These are phyloP conservation scores for Backusella luteola DNA, from an alignment of 192 early-diverging fungal species.

Conservation along the genomic window DNA sequence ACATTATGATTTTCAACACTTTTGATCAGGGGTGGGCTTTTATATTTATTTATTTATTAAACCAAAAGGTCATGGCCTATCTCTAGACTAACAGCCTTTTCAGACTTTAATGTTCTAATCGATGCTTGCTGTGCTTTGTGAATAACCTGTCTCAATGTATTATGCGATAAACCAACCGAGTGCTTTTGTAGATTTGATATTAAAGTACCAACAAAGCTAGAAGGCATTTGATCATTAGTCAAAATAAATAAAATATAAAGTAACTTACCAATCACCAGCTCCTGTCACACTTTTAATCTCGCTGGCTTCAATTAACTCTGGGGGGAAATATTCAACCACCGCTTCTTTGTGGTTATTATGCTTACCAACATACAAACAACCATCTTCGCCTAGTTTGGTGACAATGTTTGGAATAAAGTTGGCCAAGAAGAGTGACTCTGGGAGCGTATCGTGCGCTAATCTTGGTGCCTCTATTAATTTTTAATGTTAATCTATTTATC, in stretches of 20 bases:
- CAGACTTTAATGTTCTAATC: conserved; percentile 33
- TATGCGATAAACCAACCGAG: not conserved
- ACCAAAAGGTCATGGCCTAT: conserved; percentile 14
- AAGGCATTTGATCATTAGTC: conserved; percentile 9
- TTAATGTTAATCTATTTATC: not conserved
- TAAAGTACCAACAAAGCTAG: conserved; percentile 69
- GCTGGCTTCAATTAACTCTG: conserved; percentile 20
- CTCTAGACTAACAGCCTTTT: conserved; percentile 27
- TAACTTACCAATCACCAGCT: conserved; percentile 69
- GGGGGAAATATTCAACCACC: conserved; percentile 34
- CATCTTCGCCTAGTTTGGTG: conserved; percentile 71
- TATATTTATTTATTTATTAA: not conserved
- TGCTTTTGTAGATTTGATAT: conserved; percentile 48
- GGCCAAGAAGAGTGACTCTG: conserved; percentile 42
- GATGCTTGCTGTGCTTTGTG: conserved; percentile 25
- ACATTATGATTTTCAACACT: conserved; percentile 4
- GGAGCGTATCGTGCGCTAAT: conserved; percentile 10
- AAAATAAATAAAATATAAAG: not conserved
- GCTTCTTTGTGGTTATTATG: not conserved
- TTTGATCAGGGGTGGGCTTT: not conserved
- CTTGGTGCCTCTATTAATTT: conserved; percentile 8
- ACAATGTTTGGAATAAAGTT: conserved; percentile 54
- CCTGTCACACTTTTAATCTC: conserved; percentile 69
- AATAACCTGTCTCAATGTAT: conserved; percentile 11
- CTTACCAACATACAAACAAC: conserved; percentile 42